Base-by-base conservation (phyloP, 352 stramenopile species). In the Phytopythium oedochilum region DNA sequence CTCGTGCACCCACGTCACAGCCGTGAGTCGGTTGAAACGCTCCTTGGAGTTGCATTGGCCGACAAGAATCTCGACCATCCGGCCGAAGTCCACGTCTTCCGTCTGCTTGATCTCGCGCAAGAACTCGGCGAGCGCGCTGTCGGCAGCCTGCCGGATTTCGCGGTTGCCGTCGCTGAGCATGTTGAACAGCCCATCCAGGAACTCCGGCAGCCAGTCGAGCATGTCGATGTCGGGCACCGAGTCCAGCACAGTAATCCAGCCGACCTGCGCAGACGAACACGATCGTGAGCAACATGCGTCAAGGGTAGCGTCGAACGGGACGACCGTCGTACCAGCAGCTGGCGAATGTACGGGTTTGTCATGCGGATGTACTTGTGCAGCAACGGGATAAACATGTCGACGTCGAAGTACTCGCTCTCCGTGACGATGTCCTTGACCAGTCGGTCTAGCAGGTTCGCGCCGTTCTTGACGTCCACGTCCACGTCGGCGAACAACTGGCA, bases 351-450 rank as follows among this genome's bases (percentile, higher is more conserved):
- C 29, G 97, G 97, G 71, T 99, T 99, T 14, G 95, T 99, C 69
- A 97, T 94, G 60, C 93, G 76, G 52, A 99, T 99, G 73, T 99
- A 99, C 71, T 99, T 99, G 71, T 99, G 96, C 51, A 99, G 82
- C 45, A 99, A 65, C 14, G 97, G 97, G 47, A 99, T 97, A 63
- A 99, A 99, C 66, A 98, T 96, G 55, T 99, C 96, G 22, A 99
- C 96, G 55, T 99, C 96, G 76, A 99, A 99, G 58, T 93, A 96
- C 53, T 97, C 88, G 34, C 89, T 97, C 69, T 99, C 97, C 0
- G 97, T 99, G 20, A 99, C 97, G 72, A 99, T 99, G 68, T 99
- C 97, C 69, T 99, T 99, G 17, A 99, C 83, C 10, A 99, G 72
- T 26, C 88, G 64, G 51, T 97, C 88, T 5, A 97, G 63, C 40